Percentiles rank a stretch among this genome's conserved stretches.
These are phyloP conservation scores for Adansonia rubrostipa DNA, from an alignment of 441 rosid genomes.

Conservation along the genomic window DNA sequence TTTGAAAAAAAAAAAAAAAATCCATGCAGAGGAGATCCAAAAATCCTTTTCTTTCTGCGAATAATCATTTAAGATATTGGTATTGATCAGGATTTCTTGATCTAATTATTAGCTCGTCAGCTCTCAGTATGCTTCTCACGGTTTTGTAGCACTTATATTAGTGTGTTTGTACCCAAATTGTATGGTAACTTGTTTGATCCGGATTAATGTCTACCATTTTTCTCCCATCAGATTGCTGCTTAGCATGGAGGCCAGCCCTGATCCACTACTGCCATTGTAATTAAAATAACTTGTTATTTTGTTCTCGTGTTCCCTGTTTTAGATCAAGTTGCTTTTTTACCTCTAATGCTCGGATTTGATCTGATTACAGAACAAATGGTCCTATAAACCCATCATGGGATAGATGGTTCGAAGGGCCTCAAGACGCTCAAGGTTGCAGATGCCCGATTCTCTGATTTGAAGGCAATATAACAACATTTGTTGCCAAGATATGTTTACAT, in stretches of 20 bases:
- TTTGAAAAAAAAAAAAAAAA: background rate
- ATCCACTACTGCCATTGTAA: slow-evolving; percentile 79
- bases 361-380: slow-evolving; percentile 67
- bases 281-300: slow-evolving; percentile 21
- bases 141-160: background rate
- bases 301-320: slow-evolving; percentile 14
- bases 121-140: background rate
- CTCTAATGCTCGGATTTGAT: slow-evolving; percentile 15
- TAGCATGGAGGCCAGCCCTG: slow-evolving; percentile 50
- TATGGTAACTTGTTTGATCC: background rate
- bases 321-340: slow-evolving; percentile 15
- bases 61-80: background rate
- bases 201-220: slow-evolving; percentile 23
- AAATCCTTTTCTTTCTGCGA: background rate
- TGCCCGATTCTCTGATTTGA: slow-evolving; percentile 66
- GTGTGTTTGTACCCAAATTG: background rate
- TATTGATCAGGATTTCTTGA: background rate
- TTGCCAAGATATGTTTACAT: slow-evolving; percentile 19
- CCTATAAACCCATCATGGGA: slow-evolving; percentile 72
- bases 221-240: slow-evolving; percentile 48
- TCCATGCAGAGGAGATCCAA: background rate
- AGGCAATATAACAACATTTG: slow-evolving; percentile 28
- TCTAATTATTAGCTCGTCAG: background rate
- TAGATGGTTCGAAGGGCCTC: slow-evolving; percentile 85
- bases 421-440: slow-evolving; percentile 67